Evolutionary conservation across 23 red algal genomes (phyloP).

Genomic region (Porphyridium purpureum): DNA sequence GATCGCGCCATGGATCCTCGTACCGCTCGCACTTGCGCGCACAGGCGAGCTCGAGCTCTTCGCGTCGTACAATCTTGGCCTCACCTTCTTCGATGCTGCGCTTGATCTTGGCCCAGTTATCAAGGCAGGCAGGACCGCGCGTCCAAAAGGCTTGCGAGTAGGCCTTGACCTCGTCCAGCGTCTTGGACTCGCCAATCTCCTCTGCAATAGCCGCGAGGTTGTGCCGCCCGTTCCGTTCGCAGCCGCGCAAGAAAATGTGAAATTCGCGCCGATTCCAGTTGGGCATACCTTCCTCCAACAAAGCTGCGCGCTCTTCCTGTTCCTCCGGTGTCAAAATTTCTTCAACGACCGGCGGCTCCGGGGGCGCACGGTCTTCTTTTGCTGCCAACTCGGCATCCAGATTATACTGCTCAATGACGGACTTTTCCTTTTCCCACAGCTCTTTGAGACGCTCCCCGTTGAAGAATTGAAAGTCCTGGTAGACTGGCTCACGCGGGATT

Average conservation of each 20-base stretch:
- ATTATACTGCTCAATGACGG: constrained; percentile 68
- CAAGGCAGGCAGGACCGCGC: constrained; percentile 45
- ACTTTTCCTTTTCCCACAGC: constrained; percentile 56
- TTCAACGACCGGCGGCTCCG: constrained; percentile 6
- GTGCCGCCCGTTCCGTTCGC: constrained; percentile 77
- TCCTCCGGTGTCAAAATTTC: constrained; percentile 26
- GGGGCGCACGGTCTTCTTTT: constrained; percentile 2
- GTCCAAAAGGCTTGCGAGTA: constrained; percentile 89
- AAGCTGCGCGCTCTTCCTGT: constrained; percentile 32
- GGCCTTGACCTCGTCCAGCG: constrained; percentile 37
- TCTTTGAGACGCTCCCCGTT: constrained; percentile 55
- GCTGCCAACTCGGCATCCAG: constrained; percentile 6
- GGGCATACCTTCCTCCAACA: constrained; percentile 48
- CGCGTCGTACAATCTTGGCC: constrained; percentile 61
- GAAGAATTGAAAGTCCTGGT: constrained; percentile 71
- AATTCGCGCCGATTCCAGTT: constrained; percentile 78
- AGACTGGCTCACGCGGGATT: constrained; percentile 46
- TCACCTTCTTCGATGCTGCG: constrained; percentile 89
- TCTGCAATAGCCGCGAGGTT: constrained; percentile 62
- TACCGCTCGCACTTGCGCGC: constrained; percentile 58
- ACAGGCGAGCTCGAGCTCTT: constrained; percentile 70
- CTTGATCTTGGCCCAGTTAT: constrained; percentile 41
- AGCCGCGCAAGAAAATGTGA: constrained; percentile 63
- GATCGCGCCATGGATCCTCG: constrained; percentile 78
- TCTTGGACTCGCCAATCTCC: constrained; percentile 69